These are phyloP conservation scores for Backusella liffmaniae DNA, from an alignment of 192 early-diverging fungal species.

Conservation along the genomic window DNA sequence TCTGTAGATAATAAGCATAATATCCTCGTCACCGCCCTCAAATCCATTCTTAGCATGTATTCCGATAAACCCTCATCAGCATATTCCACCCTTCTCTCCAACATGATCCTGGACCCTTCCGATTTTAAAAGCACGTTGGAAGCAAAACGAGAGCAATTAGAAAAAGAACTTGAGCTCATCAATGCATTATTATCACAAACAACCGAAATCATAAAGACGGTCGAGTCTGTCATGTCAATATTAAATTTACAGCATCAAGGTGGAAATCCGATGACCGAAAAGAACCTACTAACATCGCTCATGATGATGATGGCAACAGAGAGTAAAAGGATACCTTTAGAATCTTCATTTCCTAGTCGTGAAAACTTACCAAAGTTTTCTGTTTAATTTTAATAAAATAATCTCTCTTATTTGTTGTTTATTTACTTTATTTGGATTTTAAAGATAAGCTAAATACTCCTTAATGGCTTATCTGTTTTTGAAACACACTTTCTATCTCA, in stretches of 20 bases:
- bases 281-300: not conserved
- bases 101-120: not conserved
- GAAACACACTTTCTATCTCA: not conserved
- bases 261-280: not conserved
- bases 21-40: not conserved
- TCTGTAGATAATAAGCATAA: constrained; percentile 1
- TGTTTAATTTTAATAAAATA: not conserved
- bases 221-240: constrained; percentile 5
- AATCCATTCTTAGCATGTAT: constrained; percentile 2
- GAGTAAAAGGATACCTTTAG: not conserved
- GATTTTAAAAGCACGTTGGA: constrained; percentile 1
- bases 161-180: constrained; percentile 12
- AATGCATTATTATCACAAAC: constrained; percentile 8
- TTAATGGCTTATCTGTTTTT: not conserved
- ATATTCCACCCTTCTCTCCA: not conserved
- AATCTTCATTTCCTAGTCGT: not conserved
- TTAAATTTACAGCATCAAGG: not conserved
- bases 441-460: not conserved
- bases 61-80: not conserved
- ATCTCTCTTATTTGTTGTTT: not conserved
- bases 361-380: not conserved
- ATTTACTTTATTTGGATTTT: constrained; percentile 2
- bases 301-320: constrained; percentile 10
- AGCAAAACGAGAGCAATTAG: not conserved
- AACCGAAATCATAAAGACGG: not conserved